These are phyloP conservation scores for Lycium barbarum DNA, from an alignment of 257 asterid genomes.

Conservation along the genomic window DNA sequence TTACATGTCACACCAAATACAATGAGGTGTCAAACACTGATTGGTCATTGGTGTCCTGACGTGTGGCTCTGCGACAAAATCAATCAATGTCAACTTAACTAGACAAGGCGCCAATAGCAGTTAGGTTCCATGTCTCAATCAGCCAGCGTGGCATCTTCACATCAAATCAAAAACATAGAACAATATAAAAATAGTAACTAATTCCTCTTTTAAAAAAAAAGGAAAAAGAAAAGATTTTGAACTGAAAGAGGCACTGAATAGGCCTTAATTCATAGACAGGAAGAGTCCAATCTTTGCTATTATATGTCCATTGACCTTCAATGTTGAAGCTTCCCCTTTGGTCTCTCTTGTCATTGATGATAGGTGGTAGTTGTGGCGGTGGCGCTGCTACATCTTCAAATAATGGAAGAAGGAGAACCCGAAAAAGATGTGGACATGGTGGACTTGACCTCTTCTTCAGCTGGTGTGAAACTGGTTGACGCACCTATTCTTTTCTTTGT, in stretches of 20 bases:
- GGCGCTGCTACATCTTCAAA: conserved; percentile 27
- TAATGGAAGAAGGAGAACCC: conserved; percentile 66
- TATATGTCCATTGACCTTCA: conserved; percentile 49
- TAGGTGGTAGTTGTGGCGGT: conserved; percentile 47
- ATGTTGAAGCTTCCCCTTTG: conserved; percentile 64
- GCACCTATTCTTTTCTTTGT: conserved; percentile 81
- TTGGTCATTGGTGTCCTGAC: not conserved
- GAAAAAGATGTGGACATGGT: conserved; percentile 69
- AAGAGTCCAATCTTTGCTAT: conserved; percentile 28
- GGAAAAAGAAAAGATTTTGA: conserved; percentile 25
- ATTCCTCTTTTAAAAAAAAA: not conserved
- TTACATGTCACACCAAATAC: not conserved
- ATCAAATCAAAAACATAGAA: conserved; percentile 26
- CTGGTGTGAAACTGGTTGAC: conserved; percentile 63
- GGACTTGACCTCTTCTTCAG: conserved; percentile 42
- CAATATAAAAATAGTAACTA: not conserved
- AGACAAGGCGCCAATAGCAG: conserved; percentile 45
- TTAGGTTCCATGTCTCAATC: conserved; percentile 61
- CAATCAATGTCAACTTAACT: conserved; percentile 20
- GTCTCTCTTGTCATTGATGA: conserved; percentile 51
- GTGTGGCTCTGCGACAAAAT: conserved; percentile 17
- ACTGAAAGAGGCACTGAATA: conserved; percentile 49
- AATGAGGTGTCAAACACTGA: not conserved
- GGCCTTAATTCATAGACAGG: conserved; percentile 33
- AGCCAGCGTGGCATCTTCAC: conserved; percentile 35